A percentile compares a stretch with the other conserved stretches of the same genome.
phyloP scores from a whole-genome alignment of 2,329 filamentous ascomycete species.

The Penicillium paneum region DNA sequence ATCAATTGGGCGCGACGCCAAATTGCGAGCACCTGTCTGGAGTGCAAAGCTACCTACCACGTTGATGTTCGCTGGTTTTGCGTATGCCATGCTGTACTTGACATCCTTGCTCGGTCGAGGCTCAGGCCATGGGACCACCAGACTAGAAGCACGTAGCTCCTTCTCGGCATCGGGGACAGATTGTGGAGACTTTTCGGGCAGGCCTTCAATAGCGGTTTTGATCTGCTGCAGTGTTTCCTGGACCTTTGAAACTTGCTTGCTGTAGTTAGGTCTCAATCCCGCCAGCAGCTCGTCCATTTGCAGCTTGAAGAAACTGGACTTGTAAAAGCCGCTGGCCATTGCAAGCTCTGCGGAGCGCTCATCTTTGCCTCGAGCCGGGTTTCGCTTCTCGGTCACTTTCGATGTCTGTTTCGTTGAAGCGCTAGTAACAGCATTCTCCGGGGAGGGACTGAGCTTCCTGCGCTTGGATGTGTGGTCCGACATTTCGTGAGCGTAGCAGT shows the following conservation, averaged over 20 bases:
- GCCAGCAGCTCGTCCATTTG: constrained; percentile 63
- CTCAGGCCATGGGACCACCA: constrained; percentile 80
- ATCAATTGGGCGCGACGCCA: constrained; percentile 61
- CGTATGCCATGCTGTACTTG: constrained; percentile 78
- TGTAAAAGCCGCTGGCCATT: constrained; percentile 54
- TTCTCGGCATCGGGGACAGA: constrained; percentile 64
- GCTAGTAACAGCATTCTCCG: constrained; percentile 15
- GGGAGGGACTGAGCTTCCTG: constrained; percentile 46
- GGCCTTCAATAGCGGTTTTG: constrained; percentile 56
- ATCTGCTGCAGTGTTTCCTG: constrained; percentile 55
- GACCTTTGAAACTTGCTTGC: constrained; percentile 53
- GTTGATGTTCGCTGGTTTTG: constrained; percentile 73
- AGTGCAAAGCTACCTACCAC: constrained; percentile 84
- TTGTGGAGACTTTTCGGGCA: constrained; percentile 51
- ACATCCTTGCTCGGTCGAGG: constrained; percentile 71
- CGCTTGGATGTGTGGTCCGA: constrained; percentile 42
- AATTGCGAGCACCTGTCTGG: constrained; percentile 66
- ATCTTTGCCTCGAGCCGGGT: constrained; percentile 19
- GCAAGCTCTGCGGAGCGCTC: constrained; percentile 36
- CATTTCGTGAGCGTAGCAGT: constrained; percentile 22
- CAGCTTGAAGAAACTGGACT: constrained; percentile 65
- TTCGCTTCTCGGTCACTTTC: constrained; percentile 33
- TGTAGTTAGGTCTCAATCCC: constrained; percentile 57
- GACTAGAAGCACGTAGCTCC: constrained; percentile 61
- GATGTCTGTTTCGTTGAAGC: constrained; percentile 9